phyloP scores from a whole-genome alignment of 1,284 basidiomycete genomes.

The Sanghuangporus baumii region DNA sequence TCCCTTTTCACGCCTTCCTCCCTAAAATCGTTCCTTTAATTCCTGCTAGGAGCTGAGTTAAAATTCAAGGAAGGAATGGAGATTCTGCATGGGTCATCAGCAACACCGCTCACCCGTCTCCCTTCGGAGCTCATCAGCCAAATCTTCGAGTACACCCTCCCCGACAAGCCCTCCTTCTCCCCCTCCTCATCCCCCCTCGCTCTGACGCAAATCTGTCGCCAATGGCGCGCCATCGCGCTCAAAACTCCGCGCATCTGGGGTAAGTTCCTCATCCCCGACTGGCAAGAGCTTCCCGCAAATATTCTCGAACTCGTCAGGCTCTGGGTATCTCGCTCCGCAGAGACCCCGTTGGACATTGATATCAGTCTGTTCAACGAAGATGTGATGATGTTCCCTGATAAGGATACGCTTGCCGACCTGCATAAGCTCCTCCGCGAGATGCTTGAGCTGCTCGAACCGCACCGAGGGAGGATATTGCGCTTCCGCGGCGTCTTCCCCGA shows the following conservation, averaged over 20 bases:
- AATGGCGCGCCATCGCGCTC: constrained; percentile 2
- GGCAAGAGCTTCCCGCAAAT: constrained; percentile 1
- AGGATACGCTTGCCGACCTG: neutral
- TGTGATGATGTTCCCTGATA: constrained; percentile 5
- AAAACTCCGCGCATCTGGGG: neutral
- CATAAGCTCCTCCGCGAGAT: neutral
- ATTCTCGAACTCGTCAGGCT: constrained; percentile 6
- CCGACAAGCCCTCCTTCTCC: neutral
- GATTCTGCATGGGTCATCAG: neutral
- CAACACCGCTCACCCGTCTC: neutral
- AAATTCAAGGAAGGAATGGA: neutral
- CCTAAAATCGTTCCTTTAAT: neutral
- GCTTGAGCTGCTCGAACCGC: constrained; percentile 6
- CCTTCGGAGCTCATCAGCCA: constrained; percentile 6
- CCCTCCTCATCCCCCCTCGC: neutral
- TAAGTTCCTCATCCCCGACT: neutral
- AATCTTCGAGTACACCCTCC: constrained; percentile 6
- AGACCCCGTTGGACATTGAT: constrained; percentile 1
- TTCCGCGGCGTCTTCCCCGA: constrained; percentile 15
- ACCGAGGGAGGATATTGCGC: neutral
- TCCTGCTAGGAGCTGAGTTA: too few relatives aligned
- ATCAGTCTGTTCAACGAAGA: constrained; percentile 12
- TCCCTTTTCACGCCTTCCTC: neutral
- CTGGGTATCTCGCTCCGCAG: constrained; percentile 7
- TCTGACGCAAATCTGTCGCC: constrained; percentile 4